Conservation (phyloP, 176 grass and related monocot genomes). For the Dactylis glomerata region DNA sequence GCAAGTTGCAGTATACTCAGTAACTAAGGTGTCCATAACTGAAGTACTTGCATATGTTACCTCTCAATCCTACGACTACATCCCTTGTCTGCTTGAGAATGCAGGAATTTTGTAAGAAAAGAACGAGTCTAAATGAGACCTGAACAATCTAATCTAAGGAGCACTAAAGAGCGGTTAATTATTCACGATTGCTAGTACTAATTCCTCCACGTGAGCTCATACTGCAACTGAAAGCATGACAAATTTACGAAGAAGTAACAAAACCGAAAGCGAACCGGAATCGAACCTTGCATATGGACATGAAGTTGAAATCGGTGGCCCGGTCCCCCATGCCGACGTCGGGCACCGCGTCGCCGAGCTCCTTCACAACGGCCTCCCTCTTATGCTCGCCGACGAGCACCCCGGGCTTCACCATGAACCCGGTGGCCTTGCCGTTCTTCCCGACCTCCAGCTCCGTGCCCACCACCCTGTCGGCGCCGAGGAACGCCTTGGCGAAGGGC, state of each 20-base stretch:
- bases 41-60: background rate
- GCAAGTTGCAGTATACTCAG: background rate
- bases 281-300: slow-evolving; percentile 88
- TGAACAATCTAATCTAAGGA: background rate
- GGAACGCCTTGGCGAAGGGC: slow-evolving; percentile 62
- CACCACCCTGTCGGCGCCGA: slow-evolving; percentile 71
- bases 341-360: slow-evolving; percentile 53
- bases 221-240: background rate
- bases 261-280: background rate
- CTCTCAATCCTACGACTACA: background rate
- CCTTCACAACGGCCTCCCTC: slow-evolving; percentile 65
- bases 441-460: slow-evolving; percentile 87
- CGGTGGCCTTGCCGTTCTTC: slow-evolving; percentile 74
- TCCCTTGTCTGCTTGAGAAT: background rate
- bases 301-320: slow-evolving; percentile 78
- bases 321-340: slow-evolving; percentile 80
- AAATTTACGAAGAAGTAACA: background rate
- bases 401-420: slow-evolving; percentile 63
- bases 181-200: background rate
- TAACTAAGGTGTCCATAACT: background rate
- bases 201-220: background rate
- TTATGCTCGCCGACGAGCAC: slow-evolving; percentile 77
- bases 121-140: background rate
- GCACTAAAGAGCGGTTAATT: background rate
- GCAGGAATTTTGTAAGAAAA: background rate